phyloP scores from a whole-genome alignment of 306 rosid species.

The Carpinus fangiana region DNA sequence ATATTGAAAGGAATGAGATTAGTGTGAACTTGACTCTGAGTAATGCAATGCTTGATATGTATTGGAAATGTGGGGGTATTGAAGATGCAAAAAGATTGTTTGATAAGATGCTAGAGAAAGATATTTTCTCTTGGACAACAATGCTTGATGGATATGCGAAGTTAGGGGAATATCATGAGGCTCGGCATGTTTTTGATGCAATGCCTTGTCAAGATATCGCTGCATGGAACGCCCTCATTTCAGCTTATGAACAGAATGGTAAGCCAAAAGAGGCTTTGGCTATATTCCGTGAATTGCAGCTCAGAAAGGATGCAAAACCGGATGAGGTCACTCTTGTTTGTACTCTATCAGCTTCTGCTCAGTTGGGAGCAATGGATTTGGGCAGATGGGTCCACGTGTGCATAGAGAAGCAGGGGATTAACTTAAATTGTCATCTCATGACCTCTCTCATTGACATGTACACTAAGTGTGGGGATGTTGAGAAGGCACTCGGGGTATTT shows the following conservation, averaged over 20 bases:
- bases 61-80: constrained; percentile 53
- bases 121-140: constrained; percentile 68
- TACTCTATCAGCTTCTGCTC: constrained; percentile 61
- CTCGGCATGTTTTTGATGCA: constrained; percentile 38
- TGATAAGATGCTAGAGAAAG: constrained; percentile 59
- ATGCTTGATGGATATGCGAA: constrained; percentile 67
- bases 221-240: constrained; percentile 64
- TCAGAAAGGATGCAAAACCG: constrained; percentile 43
- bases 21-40: constrained; percentile 48
- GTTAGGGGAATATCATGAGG: constrained; percentile 46
- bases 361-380: constrained; percentile 63
- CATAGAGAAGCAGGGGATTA: constrained; percentile 47
- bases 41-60: constrained; percentile 72
- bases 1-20: constrained; percentile 42
- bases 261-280: constrained; percentile 66
- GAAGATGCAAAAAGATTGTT: constrained; percentile 51
- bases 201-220: constrained; percentile 57
- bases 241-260: constrained; percentile 59
- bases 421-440: constrained; percentile 47
- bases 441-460: constrained; percentile 70
- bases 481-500: constrained; percentile 58
- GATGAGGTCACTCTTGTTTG: constrained; percentile 60
- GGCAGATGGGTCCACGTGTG: constrained; percentile 60
- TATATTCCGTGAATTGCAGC: constrained; percentile 53
- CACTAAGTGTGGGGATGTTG: constrained; percentile 62